Percentiles rank a stretch among this genome's conserved stretches.
These are phyloP conservation scores for Kregervanrija delftensis DNA, from an alignment of 805 yeast species.

Conservation along the genomic window DNA sequence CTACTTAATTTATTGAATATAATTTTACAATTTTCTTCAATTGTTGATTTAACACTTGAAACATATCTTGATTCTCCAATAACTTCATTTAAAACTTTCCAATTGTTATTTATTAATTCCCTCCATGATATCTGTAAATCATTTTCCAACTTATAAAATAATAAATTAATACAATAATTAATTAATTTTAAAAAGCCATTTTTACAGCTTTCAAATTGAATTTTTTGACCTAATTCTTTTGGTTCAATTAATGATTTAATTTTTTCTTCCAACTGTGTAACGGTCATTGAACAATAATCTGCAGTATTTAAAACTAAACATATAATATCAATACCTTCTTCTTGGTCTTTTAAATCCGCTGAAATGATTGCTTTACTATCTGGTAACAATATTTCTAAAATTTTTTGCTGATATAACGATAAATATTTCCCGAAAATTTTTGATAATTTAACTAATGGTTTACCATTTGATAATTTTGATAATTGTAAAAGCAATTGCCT, in stretches of 20 bases:
- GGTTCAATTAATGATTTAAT: conserved; percentile 32
- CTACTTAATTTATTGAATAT: conserved; percentile 56
- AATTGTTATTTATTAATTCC: conserved; percentile 70
- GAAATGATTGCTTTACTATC: conserved; percentile 23
- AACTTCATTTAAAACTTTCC: conserved; percentile 59
- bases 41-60: conserved; percentile 43
- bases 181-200: conserved; percentile 52
- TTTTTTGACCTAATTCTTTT: conserved; percentile 29
- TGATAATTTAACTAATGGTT: conserved; percentile 43
- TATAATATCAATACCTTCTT: conserved; percentile 59
- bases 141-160: conserved; percentile 50
- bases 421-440: conserved; percentile 62
- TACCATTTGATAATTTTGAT: conserved; percentile 48
- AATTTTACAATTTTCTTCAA: conserved; percentile 38
- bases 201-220: conserved; percentile 51
- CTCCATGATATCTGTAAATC: conserved; percentile 74
- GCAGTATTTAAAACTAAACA: conserved; percentile 80
- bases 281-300: conserved; percentile 78
- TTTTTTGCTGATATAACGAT: conserved; percentile 45
- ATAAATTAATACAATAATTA: conserved; percentile 45
- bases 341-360: conserved; percentile 30
- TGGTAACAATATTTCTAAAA: conserved; percentile 45
- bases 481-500: conserved; percentile 69
- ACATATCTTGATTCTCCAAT: conserved; percentile 70
- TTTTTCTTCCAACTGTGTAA: conserved; percentile 67